These are phyloP conservation scores for Metarhizium humberi DNA, from an alignment of 2,329 filamentous ascomycete species.

Conservation along the genomic window DNA sequence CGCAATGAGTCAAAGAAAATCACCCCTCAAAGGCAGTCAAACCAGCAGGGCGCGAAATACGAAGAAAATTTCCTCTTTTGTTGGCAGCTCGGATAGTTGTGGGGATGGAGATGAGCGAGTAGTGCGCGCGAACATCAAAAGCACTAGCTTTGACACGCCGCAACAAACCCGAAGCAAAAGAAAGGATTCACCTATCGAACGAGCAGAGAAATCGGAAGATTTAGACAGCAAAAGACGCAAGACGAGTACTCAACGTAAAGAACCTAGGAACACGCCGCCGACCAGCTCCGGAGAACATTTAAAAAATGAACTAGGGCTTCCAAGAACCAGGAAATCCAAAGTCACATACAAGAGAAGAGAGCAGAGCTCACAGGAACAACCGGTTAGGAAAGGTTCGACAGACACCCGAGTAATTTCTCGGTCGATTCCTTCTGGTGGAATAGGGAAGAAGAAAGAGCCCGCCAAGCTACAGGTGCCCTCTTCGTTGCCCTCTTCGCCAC, in stretches of 20 bases:
- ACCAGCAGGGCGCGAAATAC: constrained; percentile 10
- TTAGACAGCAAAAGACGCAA: constrained; percentile 6
- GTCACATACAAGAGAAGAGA: constrained; percentile 16
- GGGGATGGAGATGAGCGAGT: constrained; percentile 14
- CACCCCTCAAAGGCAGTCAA: neutral
- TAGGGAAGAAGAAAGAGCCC: neutral
- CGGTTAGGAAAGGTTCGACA: constrained; percentile 5
- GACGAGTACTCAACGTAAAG: neutral
- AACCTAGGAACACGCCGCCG: neutral
- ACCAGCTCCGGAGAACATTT: constrained; percentile 15
- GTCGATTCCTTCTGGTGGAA: neutral
- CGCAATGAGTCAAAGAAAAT: neutral
- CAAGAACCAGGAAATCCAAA: constrained; percentile 10
- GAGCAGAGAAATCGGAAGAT: neutral
- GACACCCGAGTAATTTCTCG: neutral
- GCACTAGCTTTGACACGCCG: constrained; percentile 19
- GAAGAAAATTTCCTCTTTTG: neutral
- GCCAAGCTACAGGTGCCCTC: constrained; percentile 4
- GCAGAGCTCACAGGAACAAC: constrained; percentile 13
- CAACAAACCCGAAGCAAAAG: constrained; percentile 3
- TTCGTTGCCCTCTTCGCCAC: neutral
- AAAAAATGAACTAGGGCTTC: constrained; percentile 15
- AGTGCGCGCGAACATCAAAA: constrained; percentile 21
- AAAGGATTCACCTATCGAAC: constrained; percentile 1
- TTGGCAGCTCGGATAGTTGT: constrained; percentile 13